Evolutionary conservation across 1,139 yeast genomes (phyloP), one percentile per base, ranked within the genome.

Genomic region (Blastobotrys petasosporus): DNA sequence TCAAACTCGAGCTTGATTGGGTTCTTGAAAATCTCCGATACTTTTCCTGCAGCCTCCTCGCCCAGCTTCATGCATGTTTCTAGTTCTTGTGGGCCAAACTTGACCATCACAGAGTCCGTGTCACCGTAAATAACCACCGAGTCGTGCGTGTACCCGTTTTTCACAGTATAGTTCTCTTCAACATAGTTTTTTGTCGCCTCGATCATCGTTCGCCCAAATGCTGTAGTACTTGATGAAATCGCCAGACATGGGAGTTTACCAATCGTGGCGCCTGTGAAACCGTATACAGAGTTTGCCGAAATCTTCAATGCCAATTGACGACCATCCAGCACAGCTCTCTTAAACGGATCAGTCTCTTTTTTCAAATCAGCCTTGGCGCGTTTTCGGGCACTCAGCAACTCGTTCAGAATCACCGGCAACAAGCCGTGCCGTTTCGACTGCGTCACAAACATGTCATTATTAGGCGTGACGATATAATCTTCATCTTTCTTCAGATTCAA

Each of bases 81-180:
- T 51, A 92, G 65, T 59, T 88, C 95, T n/a, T 72, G 69, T 35
- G 82, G 79, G 1, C 99, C 99, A 69, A 94, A 94, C 61, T 87
- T 88, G 39, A 94, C 97, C 98, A 94, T 94, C 13, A 94, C 99
- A 6, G 98, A 94, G 76, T 94, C 99, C 0, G 99, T 94, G 68
- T 94, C 99, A 71, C 99, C 99, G 64, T 94, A 94, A 38, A 94
- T 84, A 51, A 94, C 98, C 55, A 83, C 77, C 0, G 97, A 84
- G 67, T 94, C 95, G 61, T 76, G 81, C 15, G 77, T 75, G 58
- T 74, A 84, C 1, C 97, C 97, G 65, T 92, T 88, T 46, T 79
- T 79, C 30, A 80, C 82, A 11, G 82, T 76, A 60, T 88, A 94
- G 46, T 77, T 74, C 30, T 79, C 79, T 64, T 88, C 94, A 2